These are phyloP conservation scores for Triticum monococcum DNA, from an alignment of 176 grass and related monocot genomes.

Conservation along the genomic window DNA sequence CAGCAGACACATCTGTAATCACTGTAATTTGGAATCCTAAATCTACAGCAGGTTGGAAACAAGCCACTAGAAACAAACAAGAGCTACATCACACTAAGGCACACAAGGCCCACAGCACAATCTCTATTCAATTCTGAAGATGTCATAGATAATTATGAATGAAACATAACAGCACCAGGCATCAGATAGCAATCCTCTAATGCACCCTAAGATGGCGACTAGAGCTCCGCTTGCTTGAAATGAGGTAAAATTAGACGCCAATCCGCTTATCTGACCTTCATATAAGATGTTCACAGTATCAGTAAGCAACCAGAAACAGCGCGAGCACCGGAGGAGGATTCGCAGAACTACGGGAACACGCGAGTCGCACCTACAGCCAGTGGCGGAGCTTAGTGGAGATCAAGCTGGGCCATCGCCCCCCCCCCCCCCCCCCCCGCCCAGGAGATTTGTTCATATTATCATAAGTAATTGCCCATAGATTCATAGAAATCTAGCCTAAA, in stretches of 20 bases:
- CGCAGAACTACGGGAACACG: neutral
- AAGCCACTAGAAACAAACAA: neutral
- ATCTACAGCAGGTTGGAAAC: neutral
- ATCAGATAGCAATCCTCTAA: neutral
- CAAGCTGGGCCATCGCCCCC: too few relatives aligned
- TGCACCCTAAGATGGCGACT: too few relatives aligned
- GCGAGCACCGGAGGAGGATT: neutral
- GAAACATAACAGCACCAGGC: neutral
- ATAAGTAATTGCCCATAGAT: too few relatives aligned
- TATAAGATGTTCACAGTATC: neutral
- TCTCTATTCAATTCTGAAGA: neutral
- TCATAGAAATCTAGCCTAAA: too few relatives aligned
- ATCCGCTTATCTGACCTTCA: neutral
- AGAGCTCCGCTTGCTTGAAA: neutral
- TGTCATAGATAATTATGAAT: neutral
- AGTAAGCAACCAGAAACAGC: neutral
- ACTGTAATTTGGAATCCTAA: neutral
- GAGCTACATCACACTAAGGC: too few relatives aligned
- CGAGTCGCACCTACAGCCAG: neutral
- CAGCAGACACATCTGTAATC: neutral
- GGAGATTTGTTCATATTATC: too few relatives aligned
- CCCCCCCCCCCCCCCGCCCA: too few relatives aligned
- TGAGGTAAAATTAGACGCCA: neutral
- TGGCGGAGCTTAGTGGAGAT: too few relatives aligned
- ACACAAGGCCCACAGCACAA: too few relatives aligned